Evolutionary conservation across 2,329 filamentous ascomycete species (phyloP).

Genomic region (Sporothrix protearum): DNA sequence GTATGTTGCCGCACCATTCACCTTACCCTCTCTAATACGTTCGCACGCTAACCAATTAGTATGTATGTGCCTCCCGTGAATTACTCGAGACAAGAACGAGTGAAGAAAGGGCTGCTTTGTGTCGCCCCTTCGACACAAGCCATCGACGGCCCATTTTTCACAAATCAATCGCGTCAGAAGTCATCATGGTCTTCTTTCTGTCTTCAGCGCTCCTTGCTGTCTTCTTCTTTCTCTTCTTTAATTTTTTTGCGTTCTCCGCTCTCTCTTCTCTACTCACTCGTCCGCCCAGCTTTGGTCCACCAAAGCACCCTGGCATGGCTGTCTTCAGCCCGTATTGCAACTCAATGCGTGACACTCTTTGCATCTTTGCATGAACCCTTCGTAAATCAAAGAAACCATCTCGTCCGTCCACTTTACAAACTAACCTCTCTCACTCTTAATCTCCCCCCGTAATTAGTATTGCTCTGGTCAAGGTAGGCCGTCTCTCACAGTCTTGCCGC

Average conservation of each 20-base stretch:
- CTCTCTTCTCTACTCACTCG: neutral
- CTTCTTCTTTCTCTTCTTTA: conserved; percentile 18
- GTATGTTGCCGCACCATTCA: conserved; percentile 36
- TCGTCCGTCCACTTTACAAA: conserved; percentile 25
- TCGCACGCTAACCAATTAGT: conserved; percentile 34
- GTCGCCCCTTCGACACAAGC: conserved; percentile 37
- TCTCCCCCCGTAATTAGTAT: conserved; percentile 51
- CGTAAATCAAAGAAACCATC: neutral
- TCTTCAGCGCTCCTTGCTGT: conserved; percentile 12
- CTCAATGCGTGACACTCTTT: conserved; percentile 26
- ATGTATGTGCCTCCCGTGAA: conserved; percentile 49
- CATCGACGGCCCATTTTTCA: conserved; percentile 53
- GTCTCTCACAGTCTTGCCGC: neutral
- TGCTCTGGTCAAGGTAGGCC: conserved; percentile 63
- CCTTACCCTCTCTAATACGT: neutral
- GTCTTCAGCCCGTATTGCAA: conserved; percentile 16
- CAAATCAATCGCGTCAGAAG: conserved; percentile 45
- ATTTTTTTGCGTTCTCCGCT: neutral
- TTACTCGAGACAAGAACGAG: conserved; percentile 45
- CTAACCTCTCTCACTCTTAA: conserved; percentile 36
- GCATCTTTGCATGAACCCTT: conserved; percentile 11
- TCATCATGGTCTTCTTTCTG: conserved; percentile 31
- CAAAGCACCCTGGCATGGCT: conserved; percentile 19
- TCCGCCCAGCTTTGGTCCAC: conserved; percentile 18
- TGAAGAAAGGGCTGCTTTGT: conserved; percentile 43